Percentiles rank a stretch among this genome's conserved stretches.
Conservation (phyloP, 148 eudicot genomes). For the Camellia japonica region DNA sequence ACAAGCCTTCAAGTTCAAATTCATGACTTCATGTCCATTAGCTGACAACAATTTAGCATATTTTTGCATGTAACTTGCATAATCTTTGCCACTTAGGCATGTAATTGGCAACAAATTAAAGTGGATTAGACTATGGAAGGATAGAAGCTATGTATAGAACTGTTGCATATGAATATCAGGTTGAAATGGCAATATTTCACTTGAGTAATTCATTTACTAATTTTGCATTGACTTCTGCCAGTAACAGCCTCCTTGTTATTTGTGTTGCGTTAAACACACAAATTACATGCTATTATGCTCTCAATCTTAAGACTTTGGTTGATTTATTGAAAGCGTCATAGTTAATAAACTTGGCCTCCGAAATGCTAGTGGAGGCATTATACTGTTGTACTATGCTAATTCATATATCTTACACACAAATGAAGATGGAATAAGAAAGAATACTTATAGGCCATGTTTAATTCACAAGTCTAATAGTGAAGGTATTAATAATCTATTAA, state of each 20-base stretch:
- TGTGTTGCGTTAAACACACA: background rate
- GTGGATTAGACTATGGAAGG: background rate
- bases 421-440: background rate
- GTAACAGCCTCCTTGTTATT: background rate
- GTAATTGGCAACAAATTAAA: background rate
- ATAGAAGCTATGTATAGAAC: background rate
- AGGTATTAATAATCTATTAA: no score
- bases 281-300: background rate
- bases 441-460: no score
- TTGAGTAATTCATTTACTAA: background rate
- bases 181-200: background rate
- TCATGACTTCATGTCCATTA: background rate
- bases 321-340: background rate
- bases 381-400: background rate
- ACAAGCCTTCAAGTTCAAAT: background rate
- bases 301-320: background rate
- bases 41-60: no score
- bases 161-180: background rate
- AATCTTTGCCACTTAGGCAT: background rate
- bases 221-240: no score
- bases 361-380: no score
- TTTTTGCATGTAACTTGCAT: background rate
- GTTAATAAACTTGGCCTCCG: background rate
- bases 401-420: background rate
- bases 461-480: no score